These are phyloP conservation scores for Aspergillus versicolor DNA, from an alignment of 2,329 filamentous ascomycete species.

Conservation along the genomic window DNA sequence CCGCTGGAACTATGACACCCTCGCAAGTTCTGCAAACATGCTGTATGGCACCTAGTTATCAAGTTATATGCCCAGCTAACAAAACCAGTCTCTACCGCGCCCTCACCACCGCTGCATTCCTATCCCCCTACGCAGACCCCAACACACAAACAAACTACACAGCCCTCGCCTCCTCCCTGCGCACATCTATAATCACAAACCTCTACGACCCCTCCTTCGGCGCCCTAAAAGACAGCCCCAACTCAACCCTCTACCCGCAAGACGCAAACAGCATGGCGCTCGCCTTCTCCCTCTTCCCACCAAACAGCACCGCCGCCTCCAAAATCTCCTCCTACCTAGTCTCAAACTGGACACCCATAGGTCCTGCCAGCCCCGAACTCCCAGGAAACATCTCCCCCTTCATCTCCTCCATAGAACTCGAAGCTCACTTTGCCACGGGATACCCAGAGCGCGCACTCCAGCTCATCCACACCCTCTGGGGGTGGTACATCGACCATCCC, in stretches of 20 bases:
- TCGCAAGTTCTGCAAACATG: slow-evolving; percentile 42
- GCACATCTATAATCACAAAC: slow-evolving; percentile 46
- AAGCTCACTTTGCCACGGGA: slow-evolving; percentile 53
- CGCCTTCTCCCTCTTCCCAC: slow-evolving; percentile 39
- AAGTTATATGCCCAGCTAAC: not conserved
- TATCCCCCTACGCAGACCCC: slow-evolving; percentile 51
- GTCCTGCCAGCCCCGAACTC: slow-evolving; percentile 57
- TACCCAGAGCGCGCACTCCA: slow-evolving; percentile 53
- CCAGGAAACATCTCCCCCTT: slow-evolving; percentile 60
- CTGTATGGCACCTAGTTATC: slow-evolving; percentile 30
- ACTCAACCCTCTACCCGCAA: slow-evolving; percentile 56
- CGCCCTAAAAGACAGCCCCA: slow-evolving; percentile 57
- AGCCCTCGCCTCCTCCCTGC: slow-evolving; percentile 45
- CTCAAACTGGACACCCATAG: slow-evolving; percentile 57
- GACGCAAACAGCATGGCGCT: slow-evolving; percentile 60
- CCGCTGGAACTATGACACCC: slow-evolving; percentile 47
- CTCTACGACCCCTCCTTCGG: slow-evolving; percentile 52
- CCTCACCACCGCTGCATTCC: slow-evolving; percentile 51
- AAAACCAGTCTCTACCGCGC: slow-evolving; percentile 50
- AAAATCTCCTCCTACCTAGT: slow-evolving; percentile 48
- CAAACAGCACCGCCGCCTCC: slow-evolving; percentile 40
- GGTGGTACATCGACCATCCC: slow-evolving; percentile 59
- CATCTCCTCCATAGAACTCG: slow-evolving; percentile 59
- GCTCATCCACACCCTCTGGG: slow-evolving; percentile 58
- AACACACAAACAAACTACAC: slow-evolving; percentile 33